phyloP scores from a whole-genome alignment of 2,329 filamentous ascomycete genomes.

The Neurospora sp. region DNA sequence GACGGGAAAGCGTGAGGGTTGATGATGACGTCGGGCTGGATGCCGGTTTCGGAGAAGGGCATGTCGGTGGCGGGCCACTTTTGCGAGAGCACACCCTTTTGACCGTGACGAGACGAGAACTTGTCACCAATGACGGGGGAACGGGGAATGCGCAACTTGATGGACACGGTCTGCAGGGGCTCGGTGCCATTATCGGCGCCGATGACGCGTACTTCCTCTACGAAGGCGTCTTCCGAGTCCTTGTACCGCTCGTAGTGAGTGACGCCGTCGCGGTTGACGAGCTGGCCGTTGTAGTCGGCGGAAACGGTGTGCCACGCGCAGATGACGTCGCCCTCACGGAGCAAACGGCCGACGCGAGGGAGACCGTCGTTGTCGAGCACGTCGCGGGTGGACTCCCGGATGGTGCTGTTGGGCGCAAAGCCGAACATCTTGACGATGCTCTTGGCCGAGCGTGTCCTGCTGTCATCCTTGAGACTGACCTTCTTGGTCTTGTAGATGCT shows the following conservation, averaged over 20 bases:
- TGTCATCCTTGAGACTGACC: slow-evolving; percentile 73
- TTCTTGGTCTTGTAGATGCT: slow-evolving; percentile 98
- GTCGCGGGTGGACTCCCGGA: slow-evolving; percentile 59
- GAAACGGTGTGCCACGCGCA: slow-evolving; percentile 86
- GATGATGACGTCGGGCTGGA: slow-evolving; percentile 96
- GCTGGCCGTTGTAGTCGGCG: slow-evolving; percentile 65
- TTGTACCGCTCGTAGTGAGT: slow-evolving; percentile 93
- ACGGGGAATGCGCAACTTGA: slow-evolving; percentile 88
- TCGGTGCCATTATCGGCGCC: slow-evolving; percentile 76
- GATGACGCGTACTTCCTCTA: slow-evolving; percentile 88
- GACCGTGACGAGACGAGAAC: slow-evolving; percentile 95
- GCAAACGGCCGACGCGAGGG: slow-evolving; percentile 65
- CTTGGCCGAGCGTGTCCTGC: slow-evolving; percentile 53
- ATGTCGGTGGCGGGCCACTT: slow-evolving; percentile 92
- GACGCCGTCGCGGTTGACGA: slow-evolving; percentile 74
- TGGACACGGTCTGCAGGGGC: slow-evolving; percentile 75
- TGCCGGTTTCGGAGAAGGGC: slow-evolving; percentile 93
- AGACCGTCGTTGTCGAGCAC: slow-evolving; percentile 82
- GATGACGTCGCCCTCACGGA: slow-evolving; percentile 73
- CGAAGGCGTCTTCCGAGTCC: slow-evolving; percentile 74
- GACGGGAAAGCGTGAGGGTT: slow-evolving; percentile 99
- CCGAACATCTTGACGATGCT: slow-evolving; percentile 78
- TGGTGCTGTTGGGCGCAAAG: slow-evolving; percentile 67
- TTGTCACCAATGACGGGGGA: slow-evolving; percentile 95
- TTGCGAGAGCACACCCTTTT: slow-evolving; percentile 94